Evolutionary conservation across 202 grass and related monocot species (phyloP).

Genomic region (Panicum hallii): DNA sequence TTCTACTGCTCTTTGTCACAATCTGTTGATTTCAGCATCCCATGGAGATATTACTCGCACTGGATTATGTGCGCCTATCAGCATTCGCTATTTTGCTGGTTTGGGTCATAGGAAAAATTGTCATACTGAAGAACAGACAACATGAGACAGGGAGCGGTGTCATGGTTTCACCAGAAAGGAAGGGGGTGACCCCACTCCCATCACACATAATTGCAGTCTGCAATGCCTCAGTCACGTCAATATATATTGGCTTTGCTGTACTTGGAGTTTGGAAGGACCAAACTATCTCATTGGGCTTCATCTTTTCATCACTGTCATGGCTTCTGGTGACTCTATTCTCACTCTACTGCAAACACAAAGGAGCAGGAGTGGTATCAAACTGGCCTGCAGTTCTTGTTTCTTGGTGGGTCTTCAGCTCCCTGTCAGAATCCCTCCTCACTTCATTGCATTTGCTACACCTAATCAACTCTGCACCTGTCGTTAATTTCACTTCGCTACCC

Average conservation of each 20-base stretch:
- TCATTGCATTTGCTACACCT: slow-evolving; percentile 50
- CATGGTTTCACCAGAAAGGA: slow-evolving; percentile 12
- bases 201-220: slow-evolving; percentile 41
- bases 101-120: slow-evolving; percentile 40
- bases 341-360: slow-evolving; percentile 52
- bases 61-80: slow-evolving; percentile 40
- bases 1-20: slow-evolving; percentile 3
- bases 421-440: slow-evolving; percentile 48
- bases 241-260: slow-evolving; percentile 46
- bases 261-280: slow-evolving; percentile 43
- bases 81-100: slow-evolving; percentile 38
- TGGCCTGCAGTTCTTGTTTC: slow-evolving; percentile 68
- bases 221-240: slow-evolving; percentile 38
- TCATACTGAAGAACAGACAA: slow-evolving; percentile 16
- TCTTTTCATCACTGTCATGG: slow-evolving; percentile 58
- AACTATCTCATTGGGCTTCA: slow-evolving; percentile 22
- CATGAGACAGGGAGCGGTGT: slow-evolving; percentile 3
- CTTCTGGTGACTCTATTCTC: slow-evolving; percentile 54
- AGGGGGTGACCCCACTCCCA: slow-evolving; percentile 1
- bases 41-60: slow-evolving; percentile 31
- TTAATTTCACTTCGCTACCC: slow-evolving; percentile 54
- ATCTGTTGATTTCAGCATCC: not conserved
- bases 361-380: slow-evolving; percentile 1
- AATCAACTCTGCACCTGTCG: slow-evolving; percentile 22
- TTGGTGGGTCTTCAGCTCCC: slow-evolving; percentile 70